Evolutionary conservation across 1,284 basidiomycete genomes (phyloP).

Genomic region (Rhodotorula mucilaginosa): DNA sequence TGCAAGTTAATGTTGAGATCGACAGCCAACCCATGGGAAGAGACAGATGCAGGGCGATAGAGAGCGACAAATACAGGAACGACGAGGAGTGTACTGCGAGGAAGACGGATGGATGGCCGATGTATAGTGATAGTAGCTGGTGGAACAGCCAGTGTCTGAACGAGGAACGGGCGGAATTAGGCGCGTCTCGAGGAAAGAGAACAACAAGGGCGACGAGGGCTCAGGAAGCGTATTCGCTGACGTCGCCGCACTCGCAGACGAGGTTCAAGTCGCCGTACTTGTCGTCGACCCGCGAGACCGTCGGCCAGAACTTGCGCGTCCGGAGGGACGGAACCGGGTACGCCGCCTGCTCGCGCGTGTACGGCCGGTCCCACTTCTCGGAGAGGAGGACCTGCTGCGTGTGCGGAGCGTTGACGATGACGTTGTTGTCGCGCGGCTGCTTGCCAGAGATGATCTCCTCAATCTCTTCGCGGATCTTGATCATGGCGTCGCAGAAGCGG

Average conservation of each 20-base stretch:
- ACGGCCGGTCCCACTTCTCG: conserved; percentile 84
- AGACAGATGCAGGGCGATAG: neutral
- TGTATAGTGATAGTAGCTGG: neutral
- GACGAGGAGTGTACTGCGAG: neutral
- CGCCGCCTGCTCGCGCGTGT: conserved; percentile 77
- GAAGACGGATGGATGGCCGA: neutral
- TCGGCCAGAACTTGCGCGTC: conserved; percentile 91
- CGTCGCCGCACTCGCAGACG: conserved; percentile 78
- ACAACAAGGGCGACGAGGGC: neutral
- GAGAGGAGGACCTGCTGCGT: conserved; percentile 71
- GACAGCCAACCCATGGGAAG: neutral
- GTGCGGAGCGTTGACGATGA: conserved; percentile 92
- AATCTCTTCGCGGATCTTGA: conserved; percentile 86
- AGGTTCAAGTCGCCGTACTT: conserved; percentile 74
- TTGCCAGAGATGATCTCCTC: conserved; percentile 81
- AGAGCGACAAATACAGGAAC: neutral
- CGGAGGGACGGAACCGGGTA: conserved; percentile 75
- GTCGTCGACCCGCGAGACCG: conserved; percentile 86
- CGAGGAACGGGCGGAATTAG: no score
- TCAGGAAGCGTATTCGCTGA: conserved; percentile 62
- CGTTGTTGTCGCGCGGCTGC: conserved; percentile 81
- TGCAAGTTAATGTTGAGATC: conserved; percentile 15
- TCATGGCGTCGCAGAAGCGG: conserved; percentile 94
- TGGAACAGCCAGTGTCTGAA: neutral
- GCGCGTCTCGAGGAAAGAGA: neutral